Evolutionary conservation across 2,329 filamentous ascomycete species (phyloP), one percentile per base, ranked within the genome.

Genomic region (Botrytis squamosa): DNA sequence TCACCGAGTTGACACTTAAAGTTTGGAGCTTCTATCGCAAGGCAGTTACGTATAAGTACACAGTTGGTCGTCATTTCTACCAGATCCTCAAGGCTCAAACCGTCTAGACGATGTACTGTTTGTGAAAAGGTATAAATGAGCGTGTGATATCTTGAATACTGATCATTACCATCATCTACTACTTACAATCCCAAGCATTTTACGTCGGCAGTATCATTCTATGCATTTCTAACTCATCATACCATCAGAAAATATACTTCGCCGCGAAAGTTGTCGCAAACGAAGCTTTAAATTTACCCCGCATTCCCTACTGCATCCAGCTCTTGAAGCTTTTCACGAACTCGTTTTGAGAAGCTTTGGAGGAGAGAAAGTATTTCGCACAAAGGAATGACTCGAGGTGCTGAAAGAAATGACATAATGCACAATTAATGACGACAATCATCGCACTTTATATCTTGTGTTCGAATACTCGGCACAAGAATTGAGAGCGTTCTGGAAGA

Each of bases 261-360:
- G 20, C 40, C 33, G 65, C 49, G 46, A 40, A 3, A 68, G 14
- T 67, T 18, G 64, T 67, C 33, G 64, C 44, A 52, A 67, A 67
- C 64, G 64, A 67, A 52, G 20, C 44, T n/a, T 52, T 22, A 20
- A 52, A 40, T 29, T 42, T 68, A 68, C 65, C 65, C 65, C 65
- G 46, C 65, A 68, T 68, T 68, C 65, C 65, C n/a, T 40, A 29
- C 65, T 25, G 65, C 46, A 55, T 25, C 65, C 65, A 68, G 65
- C 64, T 67, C 44, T 36, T 52, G 64, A 67, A 52, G 64, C 33
- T 67, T 52, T 40, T 67, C 64, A 22, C 44, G 38, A 52, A 36
- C 36, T 57, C 65, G 29, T 33, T 63, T 65, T 16, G 29, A 38
- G 33, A 52, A 40, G 33, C 33, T 67, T 67, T 52, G 25, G 20